A percentile compares a stretch with the other conserved stretches of the same genome.
Conservation (phyloP, 2,329 filamentous ascomycete genomes). For the Pseudopithomyces chartarum region DNA sequence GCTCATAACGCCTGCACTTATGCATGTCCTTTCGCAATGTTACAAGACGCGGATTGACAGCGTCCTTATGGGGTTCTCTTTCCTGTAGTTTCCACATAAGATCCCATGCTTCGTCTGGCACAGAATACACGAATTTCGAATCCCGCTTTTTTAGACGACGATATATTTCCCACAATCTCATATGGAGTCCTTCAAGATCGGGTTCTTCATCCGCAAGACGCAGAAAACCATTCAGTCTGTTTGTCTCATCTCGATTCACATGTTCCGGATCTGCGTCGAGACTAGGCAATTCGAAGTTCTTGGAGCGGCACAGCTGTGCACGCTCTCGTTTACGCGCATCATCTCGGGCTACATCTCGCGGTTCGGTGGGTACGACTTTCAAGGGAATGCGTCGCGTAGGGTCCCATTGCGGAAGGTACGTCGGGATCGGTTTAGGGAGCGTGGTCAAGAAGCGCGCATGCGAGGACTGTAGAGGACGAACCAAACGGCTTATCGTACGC, state of each 20-base stretch:
- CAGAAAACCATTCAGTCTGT: neutral
- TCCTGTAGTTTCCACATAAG: constrained; percentile 39
- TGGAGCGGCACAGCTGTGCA: constrained; percentile 13
- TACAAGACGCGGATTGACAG: constrained; percentile 7
- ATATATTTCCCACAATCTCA: constrained; percentile 40
- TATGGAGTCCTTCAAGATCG: constrained; percentile 5
- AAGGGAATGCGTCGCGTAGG: constrained; percentile 24
- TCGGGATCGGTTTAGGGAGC: constrained; percentile 25
- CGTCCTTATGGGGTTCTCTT: neutral
- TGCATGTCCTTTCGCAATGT: constrained; percentile 38
- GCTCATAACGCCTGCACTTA: constrained; percentile 17
- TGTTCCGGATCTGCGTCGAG: neutral
- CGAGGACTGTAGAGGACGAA: constrained; percentile 16
- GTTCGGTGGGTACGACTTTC: neutral
- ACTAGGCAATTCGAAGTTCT: neutral
- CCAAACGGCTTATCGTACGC: constrained; percentile 25
- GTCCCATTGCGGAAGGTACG: constrained; percentile 32
- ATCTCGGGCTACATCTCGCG: constrained; percentile 3
- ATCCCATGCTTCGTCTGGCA: constrained; percentile 40
- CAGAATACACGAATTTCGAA: constrained; percentile 17
- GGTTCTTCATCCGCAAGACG: constrained; percentile 5
- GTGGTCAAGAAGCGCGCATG: constrained; percentile 29
- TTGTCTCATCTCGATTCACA: neutral
- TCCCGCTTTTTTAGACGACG: constrained; percentile 21
- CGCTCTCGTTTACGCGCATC: constrained; percentile 11